Evolutionary conservation across 2,329 filamentous ascomycete genomes (phyloP), one percentile per base, ranked within the genome.

Genomic region (Hirsutella rhossiliensis): DNA sequence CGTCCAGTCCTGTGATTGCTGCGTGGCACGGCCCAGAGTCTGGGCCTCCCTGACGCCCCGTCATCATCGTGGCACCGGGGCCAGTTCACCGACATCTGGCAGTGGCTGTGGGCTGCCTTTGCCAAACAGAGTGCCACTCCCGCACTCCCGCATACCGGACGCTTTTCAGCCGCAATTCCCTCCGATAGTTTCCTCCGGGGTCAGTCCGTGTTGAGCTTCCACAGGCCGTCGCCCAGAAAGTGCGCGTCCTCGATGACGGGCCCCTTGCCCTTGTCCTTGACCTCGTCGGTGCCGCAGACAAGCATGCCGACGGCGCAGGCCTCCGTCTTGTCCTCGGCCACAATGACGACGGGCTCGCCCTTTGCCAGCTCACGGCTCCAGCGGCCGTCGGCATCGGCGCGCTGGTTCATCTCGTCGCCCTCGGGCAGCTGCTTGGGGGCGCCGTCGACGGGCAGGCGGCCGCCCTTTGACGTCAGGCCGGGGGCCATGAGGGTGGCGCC

Each of bases 401-500:
- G 37, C 51, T 65, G 62, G 2, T 65, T 62, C 48, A 69, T 57
- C 62, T 74, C 69, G 38, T 64, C 61, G 5, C 63, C 66, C 50
- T 65, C 64, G 41, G 51, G 57, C 30, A 60, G 47, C 47, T 45
- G 52, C 56, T 51, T 57, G 2, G 48, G 56, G 44, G 50, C 60
- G 8, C 63, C 63, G 4, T 67, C 64, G 2, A 76, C 67, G 0
- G 92, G 92, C 56, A 98, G 65, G 40, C 85, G 64, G 0, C 92
- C 92, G 0, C 92, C 92, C 0, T 80, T 66, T 18, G 80, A 87
- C 27, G 92, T 98, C 54, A 98, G 65, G 0, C 92, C 92, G 0
- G 92, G 92, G 2, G 88, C 90, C 92, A 98, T 98, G 50, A 98
- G 80, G 13, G 90, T 87, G 1, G 92, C 92, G 38, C 92, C 92